Conservation (phyloP, 495 filamentous ascomycete species). For the Penicillium bialowiezense region DNA sequence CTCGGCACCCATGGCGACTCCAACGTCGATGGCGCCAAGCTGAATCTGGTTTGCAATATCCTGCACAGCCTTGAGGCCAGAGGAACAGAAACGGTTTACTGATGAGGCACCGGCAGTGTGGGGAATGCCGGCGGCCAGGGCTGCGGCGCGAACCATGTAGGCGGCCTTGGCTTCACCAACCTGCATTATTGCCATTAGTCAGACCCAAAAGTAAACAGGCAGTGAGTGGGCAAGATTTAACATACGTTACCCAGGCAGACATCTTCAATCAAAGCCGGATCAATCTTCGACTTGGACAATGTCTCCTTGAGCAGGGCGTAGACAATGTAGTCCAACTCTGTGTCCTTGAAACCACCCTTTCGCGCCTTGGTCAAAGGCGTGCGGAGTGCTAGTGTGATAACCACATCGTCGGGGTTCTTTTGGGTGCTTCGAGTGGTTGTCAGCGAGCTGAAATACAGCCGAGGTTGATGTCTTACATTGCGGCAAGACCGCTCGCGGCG, state of each 20-base stretch:
- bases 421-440: constrained; percentile 59
- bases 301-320: constrained; percentile 78
- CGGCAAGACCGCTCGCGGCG: constrained; percentile 49
- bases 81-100: constrained; percentile 95
- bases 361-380: constrained; percentile 74
- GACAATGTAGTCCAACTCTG: constrained; percentile 79
- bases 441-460: constrained; percentile 1
- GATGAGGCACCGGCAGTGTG: constrained; percentile 78
- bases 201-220: too few species aligned
- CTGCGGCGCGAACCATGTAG: constrained; percentile 84
- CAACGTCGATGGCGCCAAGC: constrained; percentile 76
- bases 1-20: constrained; percentile 85
- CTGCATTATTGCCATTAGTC: too few species aligned
- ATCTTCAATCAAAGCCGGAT: constrained; percentile 84
- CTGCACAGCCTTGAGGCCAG: constrained; percentile 90
- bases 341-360: constrained; percentile 94
- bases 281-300: constrained; percentile 67
- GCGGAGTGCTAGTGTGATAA: constrained; percentile 80
- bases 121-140: constrained; percentile 90
- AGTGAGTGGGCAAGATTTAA: too few species aligned
- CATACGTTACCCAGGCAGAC: constrained; percentile 88
- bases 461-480: constrained; percentile 62
- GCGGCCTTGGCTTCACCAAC: constrained; percentile 83
- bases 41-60: constrained; percentile 90
- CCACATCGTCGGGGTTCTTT: constrained; percentile 94